Evolutionary conservation across 495 filamentous ascomycete species (phyloP).

Genomic region (Talaromyces ruber): DNA sequence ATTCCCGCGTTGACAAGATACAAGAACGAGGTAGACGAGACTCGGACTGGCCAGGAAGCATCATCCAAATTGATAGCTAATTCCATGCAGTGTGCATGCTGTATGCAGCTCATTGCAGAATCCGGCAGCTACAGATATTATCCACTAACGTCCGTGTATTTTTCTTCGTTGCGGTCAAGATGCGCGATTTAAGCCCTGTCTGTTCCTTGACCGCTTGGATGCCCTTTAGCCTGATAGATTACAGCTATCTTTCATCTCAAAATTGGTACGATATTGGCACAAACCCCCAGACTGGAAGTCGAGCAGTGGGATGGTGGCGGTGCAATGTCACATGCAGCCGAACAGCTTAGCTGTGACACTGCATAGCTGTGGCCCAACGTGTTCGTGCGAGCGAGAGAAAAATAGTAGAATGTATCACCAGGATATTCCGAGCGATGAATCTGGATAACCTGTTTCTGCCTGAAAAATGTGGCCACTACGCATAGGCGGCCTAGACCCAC

Average conservation of each 20-base stretch:
- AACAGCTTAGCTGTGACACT: background rate
- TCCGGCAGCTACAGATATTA: background rate
- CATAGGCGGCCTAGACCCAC: background rate
- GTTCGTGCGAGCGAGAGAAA: too few relatives aligned
- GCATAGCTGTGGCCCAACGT: background rate
- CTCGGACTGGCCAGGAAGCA: background rate
- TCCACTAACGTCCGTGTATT: background rate
- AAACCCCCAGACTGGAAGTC: background rate
- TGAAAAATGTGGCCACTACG: background rate
- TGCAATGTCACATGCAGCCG: background rate
- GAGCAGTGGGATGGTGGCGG: background rate
- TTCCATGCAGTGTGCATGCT: background rate
- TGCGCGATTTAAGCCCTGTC: background rate
- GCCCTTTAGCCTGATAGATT: background rate
- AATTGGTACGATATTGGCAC: background rate
- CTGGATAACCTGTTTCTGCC: background rate
- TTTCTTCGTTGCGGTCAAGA: background rate
- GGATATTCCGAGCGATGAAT: background rate
- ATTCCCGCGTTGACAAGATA: background rate
- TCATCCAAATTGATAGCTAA: background rate
- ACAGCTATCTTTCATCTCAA: background rate
- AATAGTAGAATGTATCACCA: too few relatives aligned
- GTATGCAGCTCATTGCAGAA: background rate
- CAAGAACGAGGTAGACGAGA: background rate
- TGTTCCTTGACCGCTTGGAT: background rate